A percentile compares a stretch with the other conserved stretches of the same genome.
Evolutionary conservation across 345 rosid genomes (phyloP).

Genomic region (Gossypium stocksii): DNA sequence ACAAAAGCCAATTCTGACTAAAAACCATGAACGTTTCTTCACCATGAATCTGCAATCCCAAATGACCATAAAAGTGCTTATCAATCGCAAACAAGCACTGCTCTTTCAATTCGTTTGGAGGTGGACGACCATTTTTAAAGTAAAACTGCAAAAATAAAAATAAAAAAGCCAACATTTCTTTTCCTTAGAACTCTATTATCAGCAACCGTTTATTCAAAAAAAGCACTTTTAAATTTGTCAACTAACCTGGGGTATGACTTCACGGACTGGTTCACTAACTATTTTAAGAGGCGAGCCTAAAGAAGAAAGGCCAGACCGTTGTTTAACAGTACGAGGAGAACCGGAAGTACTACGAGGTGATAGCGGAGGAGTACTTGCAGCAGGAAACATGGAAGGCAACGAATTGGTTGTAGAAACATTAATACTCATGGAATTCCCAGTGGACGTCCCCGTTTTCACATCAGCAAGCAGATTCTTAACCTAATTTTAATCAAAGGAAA

Average conservation of each 20-base stretch:
- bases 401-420: slow-evolving; percentile 45
- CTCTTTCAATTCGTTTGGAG: slow-evolving; percentile 67
- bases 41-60: slow-evolving; percentile 67
- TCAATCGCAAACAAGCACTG: slow-evolving; percentile 51
- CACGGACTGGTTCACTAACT: slow-evolving; percentile 55
- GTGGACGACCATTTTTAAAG: slow-evolving; percentile 76
- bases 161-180: not conserved
- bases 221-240: not conserved
- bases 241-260: slow-evolving; percentile 77
- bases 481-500: slow-evolving; percentile 25
- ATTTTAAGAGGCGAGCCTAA: slow-evolving; percentile 74
- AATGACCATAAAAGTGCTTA: slow-evolving; percentile 47
- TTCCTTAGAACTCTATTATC: not conserved
- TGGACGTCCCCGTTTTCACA: slow-evolving; percentile 46
- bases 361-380: slow-evolving; percentile 84
- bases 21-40: slow-evolving; percentile 10
- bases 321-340: slow-evolving; percentile 67
- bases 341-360: slow-evolving; percentile 78
- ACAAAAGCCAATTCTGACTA: not conserved
- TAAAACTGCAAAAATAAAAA: slow-evolving; percentile 52
- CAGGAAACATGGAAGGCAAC: slow-evolving; percentile 77
- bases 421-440: slow-evolving; percentile 40
- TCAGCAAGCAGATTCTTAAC: slow-evolving; percentile 68
- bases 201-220: not conserved
- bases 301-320: slow-evolving; percentile 60